Evolutionary conservation across 2,329 filamentous ascomycete genomes (phyloP).

Genomic region (Fusarium buxicola): DNA sequence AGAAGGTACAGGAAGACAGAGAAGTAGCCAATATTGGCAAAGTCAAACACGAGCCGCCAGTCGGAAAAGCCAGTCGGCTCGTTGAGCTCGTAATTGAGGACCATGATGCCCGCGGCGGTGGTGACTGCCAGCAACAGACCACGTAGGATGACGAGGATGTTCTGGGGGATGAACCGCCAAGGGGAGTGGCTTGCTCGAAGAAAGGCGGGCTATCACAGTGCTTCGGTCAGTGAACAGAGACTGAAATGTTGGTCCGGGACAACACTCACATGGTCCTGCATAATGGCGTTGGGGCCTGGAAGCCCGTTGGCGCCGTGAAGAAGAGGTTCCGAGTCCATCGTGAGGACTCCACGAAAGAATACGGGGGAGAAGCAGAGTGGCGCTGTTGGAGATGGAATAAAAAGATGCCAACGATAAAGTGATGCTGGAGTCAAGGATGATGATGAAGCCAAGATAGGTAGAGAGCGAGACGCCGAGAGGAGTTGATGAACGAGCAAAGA

Average conservation of each 20-base stretch:
- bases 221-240: slow-evolving; percentile 20
- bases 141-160: slow-evolving; percentile 58
- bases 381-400: background rate
- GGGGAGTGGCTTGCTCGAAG: slow-evolving; percentile 64
- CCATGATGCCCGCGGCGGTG: slow-evolving; percentile 54
- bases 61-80: slow-evolving; percentile 53
- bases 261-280: slow-evolving; percentile 52
- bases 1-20: slow-evolving; percentile 60
- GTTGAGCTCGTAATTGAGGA: slow-evolving; percentile 59
- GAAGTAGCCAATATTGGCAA: slow-evolving; percentile 58
- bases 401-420: background rate
- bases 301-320: slow-evolving; percentile 47
- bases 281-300: slow-evolving; percentile 48
- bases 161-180: slow-evolving; percentile 61
- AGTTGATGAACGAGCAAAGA: background rate
- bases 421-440: slow-evolving; percentile 20
- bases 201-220: slow-evolving; percentile 58
- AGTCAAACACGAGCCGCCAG: slow-evolving; percentile 62
- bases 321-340: slow-evolving; percentile 52
- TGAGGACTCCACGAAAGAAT: slow-evolving; percentile 1
- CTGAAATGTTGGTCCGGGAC: fast-evolving
- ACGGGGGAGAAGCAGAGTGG: background rate
- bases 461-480: slow-evolving; percentile 7
- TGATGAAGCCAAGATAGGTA: slow-evolving; percentile 24
- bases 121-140: slow-evolving; percentile 58